These are phyloP conservation scores for Cladobotryum protrusum DNA, from an alignment of 2,329 filamentous ascomycete species.

Conservation along the genomic window DNA sequence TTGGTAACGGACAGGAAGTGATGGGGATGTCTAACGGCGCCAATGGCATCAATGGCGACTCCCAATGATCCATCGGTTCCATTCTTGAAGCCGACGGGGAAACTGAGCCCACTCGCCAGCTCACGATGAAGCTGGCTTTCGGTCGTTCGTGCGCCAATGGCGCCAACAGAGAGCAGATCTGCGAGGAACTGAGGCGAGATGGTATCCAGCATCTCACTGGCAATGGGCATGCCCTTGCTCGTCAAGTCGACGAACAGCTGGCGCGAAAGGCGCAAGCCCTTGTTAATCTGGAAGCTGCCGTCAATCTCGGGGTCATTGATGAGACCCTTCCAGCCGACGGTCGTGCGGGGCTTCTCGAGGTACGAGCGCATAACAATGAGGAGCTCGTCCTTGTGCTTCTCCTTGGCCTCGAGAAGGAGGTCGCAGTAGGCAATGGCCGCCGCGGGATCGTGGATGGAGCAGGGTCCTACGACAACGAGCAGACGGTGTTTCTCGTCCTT, in stretches of 20 bases:
- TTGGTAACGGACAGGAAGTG: constrained; percentile 98
- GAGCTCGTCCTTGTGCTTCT: constrained; percentile 83
- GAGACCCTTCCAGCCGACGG: constrained; percentile 96
- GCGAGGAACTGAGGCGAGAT: constrained; percentile 96
- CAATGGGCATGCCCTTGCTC: constrained; percentile 87
- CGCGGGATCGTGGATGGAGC: constrained; percentile 92
- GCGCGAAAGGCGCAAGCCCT: constrained; percentile 78
- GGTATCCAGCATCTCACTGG: constrained; percentile 96
- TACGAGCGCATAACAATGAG: constrained; percentile 97
- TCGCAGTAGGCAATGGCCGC: constrained; percentile 92
- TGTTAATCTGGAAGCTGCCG: constrained; percentile 98
- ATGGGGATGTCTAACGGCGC: constrained; percentile 83
- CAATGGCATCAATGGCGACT: constrained; percentile 93
- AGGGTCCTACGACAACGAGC: constrained; percentile 81
- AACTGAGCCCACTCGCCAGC: constrained; percentile 85
- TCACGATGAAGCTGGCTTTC: constrained; percentile 95
- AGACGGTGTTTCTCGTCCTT: constrained; percentile 54
- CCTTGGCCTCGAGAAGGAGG: constrained; percentile 69
- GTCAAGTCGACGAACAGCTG: constrained; percentile 93
- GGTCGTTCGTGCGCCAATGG: constrained; percentile 91
- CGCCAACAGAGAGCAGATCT: constrained; percentile 84
- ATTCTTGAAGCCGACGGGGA: constrained; percentile 99
- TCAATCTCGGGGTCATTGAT: constrained; percentile 99
- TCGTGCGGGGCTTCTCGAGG: constrained; percentile 96
- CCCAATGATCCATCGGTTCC: constrained; percentile 87